Evolutionary conservation across 2,329 filamentous ascomycete species (phyloP).

Genomic region (Exophiala bonariae): DNA sequence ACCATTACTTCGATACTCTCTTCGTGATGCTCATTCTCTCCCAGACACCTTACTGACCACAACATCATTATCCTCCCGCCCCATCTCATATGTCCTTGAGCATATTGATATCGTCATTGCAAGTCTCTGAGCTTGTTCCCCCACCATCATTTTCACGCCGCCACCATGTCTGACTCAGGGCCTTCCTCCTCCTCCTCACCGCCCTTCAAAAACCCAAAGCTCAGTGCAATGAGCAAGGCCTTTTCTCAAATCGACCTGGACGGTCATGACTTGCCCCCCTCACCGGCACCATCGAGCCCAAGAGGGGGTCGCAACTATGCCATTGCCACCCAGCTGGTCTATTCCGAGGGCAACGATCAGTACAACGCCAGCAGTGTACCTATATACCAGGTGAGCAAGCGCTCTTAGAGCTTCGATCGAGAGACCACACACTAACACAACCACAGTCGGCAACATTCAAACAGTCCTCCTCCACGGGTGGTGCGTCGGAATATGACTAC

Average conservation of each 20-base stretch:
- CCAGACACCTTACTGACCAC: background rate
- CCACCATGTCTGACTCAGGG: constrained; percentile 29
- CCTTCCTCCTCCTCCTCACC: constrained; percentile 30
- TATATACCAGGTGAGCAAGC: constrained; percentile 73
- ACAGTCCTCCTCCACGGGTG: constrained; percentile 67
- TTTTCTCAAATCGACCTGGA: constrained; percentile 71
- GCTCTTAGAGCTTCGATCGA: too few relatives aligned
- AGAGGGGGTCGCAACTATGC: constrained; percentile 85
- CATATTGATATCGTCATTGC: constrained; percentile 27
- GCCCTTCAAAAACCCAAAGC: constrained; percentile 28
- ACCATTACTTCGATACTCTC: background rate
- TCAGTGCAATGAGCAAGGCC: constrained; percentile 47
- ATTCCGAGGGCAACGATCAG: constrained; percentile 93
- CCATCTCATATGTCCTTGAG: constrained; percentile 28
- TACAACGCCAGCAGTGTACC: constrained; percentile 95
- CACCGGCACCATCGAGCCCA: constrained; percentile 89
- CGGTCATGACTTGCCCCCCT: constrained; percentile 83
- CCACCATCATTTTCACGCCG: constrained; percentile 19
- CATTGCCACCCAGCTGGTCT: constrained; percentile 92
- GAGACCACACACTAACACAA: too few relatives aligned
- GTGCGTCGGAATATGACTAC: constrained; percentile 93
- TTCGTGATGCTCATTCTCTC: background rate
- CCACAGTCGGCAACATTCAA: constrained; percentile 97
- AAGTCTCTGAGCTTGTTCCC: constrained; percentile 29
- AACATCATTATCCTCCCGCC: background rate